These are phyloP conservation scores for Ceratocystis alfenasii DNA, from an alignment of 2,329 filamentous ascomycete species.

Conservation along the genomic window DNA sequence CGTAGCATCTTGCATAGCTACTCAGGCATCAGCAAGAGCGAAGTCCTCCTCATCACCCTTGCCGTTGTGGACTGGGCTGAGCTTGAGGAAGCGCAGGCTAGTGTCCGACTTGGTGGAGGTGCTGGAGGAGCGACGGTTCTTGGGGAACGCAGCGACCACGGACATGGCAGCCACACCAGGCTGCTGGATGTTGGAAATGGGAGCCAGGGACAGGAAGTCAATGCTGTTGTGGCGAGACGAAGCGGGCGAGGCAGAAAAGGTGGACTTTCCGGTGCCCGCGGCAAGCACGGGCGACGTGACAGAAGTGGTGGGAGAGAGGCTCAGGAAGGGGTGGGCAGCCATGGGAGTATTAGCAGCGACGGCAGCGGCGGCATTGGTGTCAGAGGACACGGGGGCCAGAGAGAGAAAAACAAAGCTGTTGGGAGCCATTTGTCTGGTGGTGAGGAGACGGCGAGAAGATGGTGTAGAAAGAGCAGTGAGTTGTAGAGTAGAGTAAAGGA, in stretches of 20 bases:
- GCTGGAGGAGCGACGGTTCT: constrained; percentile 38
- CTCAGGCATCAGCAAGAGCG: constrained; percentile 29
- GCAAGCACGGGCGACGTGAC: constrained; percentile 41
- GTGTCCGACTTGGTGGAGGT: constrained; percentile 39
- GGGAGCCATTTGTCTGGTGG: constrained; percentile 15
- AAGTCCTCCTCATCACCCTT: constrained; percentile 45
- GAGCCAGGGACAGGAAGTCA: constrained; percentile 23
- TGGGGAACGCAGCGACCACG: constrained; percentile 26
- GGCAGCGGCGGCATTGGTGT: neutral
- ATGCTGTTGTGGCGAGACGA: constrained; percentile 25
- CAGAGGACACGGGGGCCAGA: constrained; percentile 19
- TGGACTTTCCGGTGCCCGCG: constrained; percentile 23
- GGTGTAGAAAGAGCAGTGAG: neutral
- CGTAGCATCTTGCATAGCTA: neutral
- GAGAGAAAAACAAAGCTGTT: constrained; percentile 20
- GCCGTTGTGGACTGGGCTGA: constrained; percentile 53
- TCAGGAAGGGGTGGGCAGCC: constrained; percentile 35
- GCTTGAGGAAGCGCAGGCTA: constrained; percentile 44
- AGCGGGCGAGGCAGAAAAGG: constrained; percentile 8
- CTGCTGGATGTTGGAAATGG: constrained; percentile 8
- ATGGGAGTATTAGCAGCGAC: neutral
- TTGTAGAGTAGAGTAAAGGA: neutral
- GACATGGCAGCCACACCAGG: constrained; percentile 3
- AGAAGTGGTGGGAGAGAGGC: constrained; percentile 47
- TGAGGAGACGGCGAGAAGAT: neutral